Evolutionary conservation across 2,329 filamentous ascomycete genomes (phyloP).

Genomic region (Claviceps quebecensis): DNA sequence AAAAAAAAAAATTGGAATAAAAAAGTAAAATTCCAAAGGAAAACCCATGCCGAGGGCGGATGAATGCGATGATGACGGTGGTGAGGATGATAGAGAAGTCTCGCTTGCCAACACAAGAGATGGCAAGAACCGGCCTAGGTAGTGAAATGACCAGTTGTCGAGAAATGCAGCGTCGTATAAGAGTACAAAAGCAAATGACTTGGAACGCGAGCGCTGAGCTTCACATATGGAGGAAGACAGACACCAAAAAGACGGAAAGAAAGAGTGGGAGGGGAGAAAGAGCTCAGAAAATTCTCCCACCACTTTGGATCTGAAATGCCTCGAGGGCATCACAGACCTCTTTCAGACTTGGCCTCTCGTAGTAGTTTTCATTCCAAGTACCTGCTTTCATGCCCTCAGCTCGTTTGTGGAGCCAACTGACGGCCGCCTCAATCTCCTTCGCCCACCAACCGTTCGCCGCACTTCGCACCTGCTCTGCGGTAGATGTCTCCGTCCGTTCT

Average conservation of each 20-base stretch:
- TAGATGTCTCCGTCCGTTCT: slow-evolving; percentile 18
- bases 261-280: background rate
- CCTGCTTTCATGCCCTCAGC: slow-evolving; percentile 24
- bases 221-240: background rate
- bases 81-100: too few relatives aligned
- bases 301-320: slow-evolving; percentile 8
- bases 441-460: slow-evolving; percentile 34
- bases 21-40: too few relatives aligned
- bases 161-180: background rate
- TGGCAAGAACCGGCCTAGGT: too few relatives aligned
- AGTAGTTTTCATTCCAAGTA: slow-evolving; percentile 37
- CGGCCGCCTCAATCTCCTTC: slow-evolving; percentile 31
- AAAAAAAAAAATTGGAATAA: too few relatives aligned
- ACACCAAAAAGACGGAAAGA: background rate
- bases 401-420: slow-evolving; percentile 31
- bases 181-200: background rate
- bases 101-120: too few relatives aligned
- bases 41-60: too few relatives aligned
- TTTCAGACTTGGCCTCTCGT: slow-evolving; percentile 30
- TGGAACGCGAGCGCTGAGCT: too few relatives aligned
- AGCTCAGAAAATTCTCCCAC: background rate
- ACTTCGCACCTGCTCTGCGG: slow-evolving; percentile 20
- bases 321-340: slow-evolving; percentile 25
- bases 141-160: too few relatives aligned
- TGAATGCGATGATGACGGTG: too few relatives aligned